Evolutionary conservation across 2,329 filamentous ascomycete species (phyloP).

Genomic region (Coleophoma cylindrospora): DNA sequence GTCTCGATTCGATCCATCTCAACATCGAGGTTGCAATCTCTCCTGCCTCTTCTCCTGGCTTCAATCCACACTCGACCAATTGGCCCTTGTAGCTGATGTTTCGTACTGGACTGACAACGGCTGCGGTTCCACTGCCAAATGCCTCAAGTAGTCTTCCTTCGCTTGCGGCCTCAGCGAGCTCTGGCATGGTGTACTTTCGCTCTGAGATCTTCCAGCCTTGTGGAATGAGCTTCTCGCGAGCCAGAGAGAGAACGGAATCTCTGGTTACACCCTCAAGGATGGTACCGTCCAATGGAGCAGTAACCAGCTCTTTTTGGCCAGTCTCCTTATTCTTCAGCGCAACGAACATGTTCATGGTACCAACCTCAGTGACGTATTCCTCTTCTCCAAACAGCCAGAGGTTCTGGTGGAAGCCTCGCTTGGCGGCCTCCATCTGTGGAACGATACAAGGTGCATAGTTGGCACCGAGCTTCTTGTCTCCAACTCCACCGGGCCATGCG

Average conservation of each 20-base stretch:
- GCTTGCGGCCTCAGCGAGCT: slow-evolving; percentile 72
- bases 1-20: slow-evolving; percentile 91
- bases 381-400: slow-evolving; percentile 96
- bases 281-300: slow-evolving; percentile 93
- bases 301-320: slow-evolving; percentile 86
- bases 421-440: slow-evolving; percentile 89
- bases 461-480: slow-evolving; percentile 96
- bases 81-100: slow-evolving; percentile 85
- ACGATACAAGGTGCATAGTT: slow-evolving; percentile 99
- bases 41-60: slow-evolving; percentile 78
- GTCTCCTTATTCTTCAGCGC: slow-evolving; percentile 81
- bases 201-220: slow-evolving; percentile 87
- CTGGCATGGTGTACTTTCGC: slow-evolving; percentile 87
- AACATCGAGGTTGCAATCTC: slow-evolving; percentile 84
- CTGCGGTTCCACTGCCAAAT: slow-evolving; percentile 90
- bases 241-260: slow-evolving; percentile 84
- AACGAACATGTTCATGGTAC: slow-evolving; percentile 98
- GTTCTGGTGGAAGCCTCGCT: slow-evolving; percentile 94
- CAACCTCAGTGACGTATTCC: slow-evolving; percentile 94
- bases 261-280: slow-evolving; percentile 94
- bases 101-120: slow-evolving; percentile 86
- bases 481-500: slow-evolving; percentile 95
- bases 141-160: slow-evolving; percentile 89
- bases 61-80: slow-evolving; percentile 76
- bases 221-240: slow-evolving; percentile 74